A percentile compares a stretch with the other conserved stretches of the same genome.
Conservation (phyloP, 768 basidiomycete genomes). For the Auricularia cornea region DNA sequence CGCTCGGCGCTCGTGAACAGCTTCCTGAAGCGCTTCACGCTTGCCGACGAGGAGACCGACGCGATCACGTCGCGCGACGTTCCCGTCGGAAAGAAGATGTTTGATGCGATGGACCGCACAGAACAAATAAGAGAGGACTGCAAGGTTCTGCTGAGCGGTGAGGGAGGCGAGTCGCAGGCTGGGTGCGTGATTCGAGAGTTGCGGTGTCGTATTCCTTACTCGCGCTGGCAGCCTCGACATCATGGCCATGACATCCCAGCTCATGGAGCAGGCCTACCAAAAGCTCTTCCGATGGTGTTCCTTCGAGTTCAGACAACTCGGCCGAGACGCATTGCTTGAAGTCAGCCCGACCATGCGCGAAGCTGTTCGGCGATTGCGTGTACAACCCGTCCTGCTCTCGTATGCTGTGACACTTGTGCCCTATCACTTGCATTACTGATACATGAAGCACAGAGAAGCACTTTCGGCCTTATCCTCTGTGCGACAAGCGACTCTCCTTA, state of each 20-base stretch:
- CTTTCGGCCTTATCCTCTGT: constrained; percentile 69
- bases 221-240: constrained; percentile 64
- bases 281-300: constrained; percentile 82
- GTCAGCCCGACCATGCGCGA: constrained; percentile 58
- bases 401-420: constrained; percentile 28
- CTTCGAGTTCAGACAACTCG: constrained; percentile 75
- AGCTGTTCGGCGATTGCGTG: constrained; percentile 62
- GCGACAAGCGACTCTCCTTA: constrained; percentile 70
- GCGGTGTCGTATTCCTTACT: not conserved
- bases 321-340: constrained; percentile 66
- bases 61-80: constrained; percentile 74
- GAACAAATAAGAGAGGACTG: constrained; percentile 79
- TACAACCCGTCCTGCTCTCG: constrained; percentile 71
- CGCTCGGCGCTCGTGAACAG: constrained; percentile 49
- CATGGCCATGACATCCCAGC: constrained; percentile 69
- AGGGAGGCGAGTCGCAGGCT: constrained; percentile 67
- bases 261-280: constrained; percentile 84
- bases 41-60: constrained; percentile 61
- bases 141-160: constrained; percentile 76
- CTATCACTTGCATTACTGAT: constrained; percentile 16
- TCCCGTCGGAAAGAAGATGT: constrained; percentile 64
- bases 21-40: constrained; percentile 82
- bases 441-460: constrained; percentile 46
- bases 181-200: constrained; percentile 38
- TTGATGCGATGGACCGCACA: constrained; percentile 80